Base-by-base conservation (phyloP, 2,329 filamentous ascomycete species). In the Rachicladosporium sp. region DNA sequence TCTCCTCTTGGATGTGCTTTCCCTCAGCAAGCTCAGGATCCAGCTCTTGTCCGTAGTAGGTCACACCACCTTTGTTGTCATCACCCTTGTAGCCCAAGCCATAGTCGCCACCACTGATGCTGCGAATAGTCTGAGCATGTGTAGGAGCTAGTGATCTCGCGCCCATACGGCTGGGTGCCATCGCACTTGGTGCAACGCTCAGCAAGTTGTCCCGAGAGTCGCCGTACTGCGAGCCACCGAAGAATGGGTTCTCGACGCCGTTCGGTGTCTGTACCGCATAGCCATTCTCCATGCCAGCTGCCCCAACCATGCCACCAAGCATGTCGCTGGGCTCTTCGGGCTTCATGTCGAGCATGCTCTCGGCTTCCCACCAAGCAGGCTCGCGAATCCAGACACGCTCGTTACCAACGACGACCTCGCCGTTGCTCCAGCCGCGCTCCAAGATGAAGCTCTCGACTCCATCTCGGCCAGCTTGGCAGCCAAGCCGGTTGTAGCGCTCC, bases 301-400 rank as follows among this genome's bases (percentile, higher is more conserved):
- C 69, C 21, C 66, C 69, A 43, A 74, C 64, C 57, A 73, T 68
- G 43, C 70, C 64, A 33, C 65, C 68, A 5, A 68, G 58, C 57
- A 63, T 66, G 15, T 19, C 15, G 15, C 15, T 19, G 8, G 48
- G 43, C 1, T 47, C 38, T 31, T 46, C 37, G 1, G 80, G 76
- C 61, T 91, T 89, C 52, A 93, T 70, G 54, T 98, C 91, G 21
- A 96, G 78, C 82, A 95, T 93, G 45, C 76, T 84, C 64, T 98
- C 91, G 4, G 88, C 89, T 62, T 96, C 89, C 89, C 89, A 96
- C 89, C 91, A 98, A 2, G 88, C 83, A 41, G 69, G 73, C 62
- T 98, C 91, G 36, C 89, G 77, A 68, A 96, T 88, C 91, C 91
- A 98, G 32, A 98, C 78, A 27, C 91, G 82, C 60, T 96, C 87